Base-by-base conservation (phyloP, 163 green algal genomes). In the Chloromonas sp. region DNA sequence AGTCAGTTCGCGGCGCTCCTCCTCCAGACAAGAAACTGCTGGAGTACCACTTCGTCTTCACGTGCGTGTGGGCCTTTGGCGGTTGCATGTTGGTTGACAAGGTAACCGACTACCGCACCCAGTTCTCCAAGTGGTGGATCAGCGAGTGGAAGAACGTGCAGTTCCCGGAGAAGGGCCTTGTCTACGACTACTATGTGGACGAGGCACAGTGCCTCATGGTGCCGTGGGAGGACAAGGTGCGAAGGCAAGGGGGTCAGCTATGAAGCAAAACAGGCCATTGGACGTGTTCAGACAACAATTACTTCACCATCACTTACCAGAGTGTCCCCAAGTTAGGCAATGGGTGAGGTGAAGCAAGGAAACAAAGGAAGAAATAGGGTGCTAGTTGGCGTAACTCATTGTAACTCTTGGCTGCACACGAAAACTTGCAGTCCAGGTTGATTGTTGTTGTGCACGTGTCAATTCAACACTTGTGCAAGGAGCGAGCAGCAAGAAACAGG, bases 151-250 rank as follows among this genome's bases (percentile, higher is more conserved):
- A 96, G 85, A 90, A 88, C 78, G 91, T 95, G 36, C 61, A 91
- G 79, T 96, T 96, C 88, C 95, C 94, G 3, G 91, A 97, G 79
- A 95, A 98, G 90, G 95, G 94, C 77, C 86, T 93, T 14, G 96
- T 98, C 59, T 98, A 94, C 89, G 96, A 98, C 86, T 98, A 98
- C 91, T 98, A 94, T 85, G 94, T 98, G 14, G 93, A 98, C 84
- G 91, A 95, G 81, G 83, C 91, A 11, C 85, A 88, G 81, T 90
- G 86, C 83, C 84, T 90, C 62, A 97, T 98, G 95, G 87, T 91
- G 78, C 93, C 90, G 14, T 98, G 95, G 95, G 90, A 92, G 66
- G 91, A 93, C 78, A 89, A 88, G 78, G 93, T 96, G 59, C 82
- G 87, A 11, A 8, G 36, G 8, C 77, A 82, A 58, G 77, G 36